These are phyloP conservation scores for Leccinum incarnatum DNA, from an alignment of 768 basidiomycete species.

Conservation along the genomic window DNA sequence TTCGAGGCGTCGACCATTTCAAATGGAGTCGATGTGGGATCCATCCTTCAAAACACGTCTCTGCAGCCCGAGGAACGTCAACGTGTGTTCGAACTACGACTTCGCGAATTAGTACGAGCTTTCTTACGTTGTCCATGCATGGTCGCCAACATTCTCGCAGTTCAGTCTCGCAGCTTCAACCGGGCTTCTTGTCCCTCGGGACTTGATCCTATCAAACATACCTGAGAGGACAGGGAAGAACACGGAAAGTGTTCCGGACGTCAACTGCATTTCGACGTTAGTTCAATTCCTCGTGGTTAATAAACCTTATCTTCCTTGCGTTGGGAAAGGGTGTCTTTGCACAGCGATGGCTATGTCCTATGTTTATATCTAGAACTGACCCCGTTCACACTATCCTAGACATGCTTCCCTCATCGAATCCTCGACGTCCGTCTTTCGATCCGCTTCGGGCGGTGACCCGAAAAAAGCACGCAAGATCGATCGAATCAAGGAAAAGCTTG, in stretches of 20 bases:
- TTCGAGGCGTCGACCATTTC: not conserved
- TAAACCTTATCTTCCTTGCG: not conserved
- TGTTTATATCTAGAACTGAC: not conserved
- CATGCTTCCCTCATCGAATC: fast-evolving
- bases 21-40: not conserved
- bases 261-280: not conserved
- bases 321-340: not conserved
- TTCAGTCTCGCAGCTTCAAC: not conserved
- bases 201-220: not conserved
- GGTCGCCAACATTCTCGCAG: not conserved
- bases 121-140: not conserved
- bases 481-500: slow-evolving; percentile 2
- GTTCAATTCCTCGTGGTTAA: not conserved
- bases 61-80: not conserved
- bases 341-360: no score
- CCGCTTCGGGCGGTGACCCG: not conserved
- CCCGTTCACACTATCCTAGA: not conserved
- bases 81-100: not conserved
- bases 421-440: not conserved
- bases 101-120: not conserved
- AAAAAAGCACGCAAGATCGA: slow-evolving; percentile 1
- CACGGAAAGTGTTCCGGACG: not conserved
- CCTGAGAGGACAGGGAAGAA: not conserved
- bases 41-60: not conserved
- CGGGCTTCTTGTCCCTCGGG: not conserved